Evolutionary conservation across 106 monocot species (phyloP).

Genomic region (Phalaenopsis equestris): DNA sequence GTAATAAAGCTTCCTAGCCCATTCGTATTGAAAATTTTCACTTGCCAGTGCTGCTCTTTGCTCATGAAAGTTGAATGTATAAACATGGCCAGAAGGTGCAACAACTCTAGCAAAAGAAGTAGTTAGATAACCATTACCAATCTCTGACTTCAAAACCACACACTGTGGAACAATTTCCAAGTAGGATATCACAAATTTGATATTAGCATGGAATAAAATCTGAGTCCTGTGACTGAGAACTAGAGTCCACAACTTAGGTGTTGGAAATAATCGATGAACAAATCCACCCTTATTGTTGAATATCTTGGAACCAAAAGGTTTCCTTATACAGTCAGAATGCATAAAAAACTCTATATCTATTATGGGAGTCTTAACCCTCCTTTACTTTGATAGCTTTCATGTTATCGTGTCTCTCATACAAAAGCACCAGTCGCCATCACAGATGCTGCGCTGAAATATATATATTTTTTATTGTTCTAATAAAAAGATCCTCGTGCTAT

Average conservation of each 20-base stretch:
- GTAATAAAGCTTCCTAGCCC: slow-evolving; percentile 73
- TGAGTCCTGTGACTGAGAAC: slow-evolving; percentile 88
- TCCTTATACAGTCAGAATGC: slow-evolving; percentile 89
- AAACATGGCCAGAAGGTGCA: slow-evolving; percentile 75
- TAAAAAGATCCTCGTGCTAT: slow-evolving; percentile 20
- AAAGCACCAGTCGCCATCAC: slow-evolving; percentile 75
- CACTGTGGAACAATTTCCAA: slow-evolving; percentile 90
- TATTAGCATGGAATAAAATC: slow-evolving; percentile 84
- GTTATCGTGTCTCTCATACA: slow-evolving; percentile 79
- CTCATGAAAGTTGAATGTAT: slow-evolving; percentile 92
- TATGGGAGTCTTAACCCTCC: slow-evolving; percentile 49
- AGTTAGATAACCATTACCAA: slow-evolving; percentile 87
- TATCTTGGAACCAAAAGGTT: slow-evolving; percentile 70
- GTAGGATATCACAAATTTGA: slow-evolving; percentile 79
- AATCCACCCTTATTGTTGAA: slow-evolving; percentile 63
- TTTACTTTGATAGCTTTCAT: slow-evolving; percentile 67
- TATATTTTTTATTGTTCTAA: slow-evolving; percentile 28
- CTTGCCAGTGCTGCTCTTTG: slow-evolving; percentile 80
- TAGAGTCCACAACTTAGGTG: slow-evolving; percentile 90
- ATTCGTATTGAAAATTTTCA: slow-evolving; percentile 79
- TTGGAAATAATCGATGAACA: slow-evolving; percentile 74
- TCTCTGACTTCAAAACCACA: slow-evolving; percentile 86
- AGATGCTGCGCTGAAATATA: slow-evolving; percentile 39
- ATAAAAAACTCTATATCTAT: slow-evolving; percentile 81
- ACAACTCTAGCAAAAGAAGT: slow-evolving; percentile 91